phyloP scores from a whole-genome alignment of 1,139 yeast species.

The Hyphopichia buzzinii region DNA sequence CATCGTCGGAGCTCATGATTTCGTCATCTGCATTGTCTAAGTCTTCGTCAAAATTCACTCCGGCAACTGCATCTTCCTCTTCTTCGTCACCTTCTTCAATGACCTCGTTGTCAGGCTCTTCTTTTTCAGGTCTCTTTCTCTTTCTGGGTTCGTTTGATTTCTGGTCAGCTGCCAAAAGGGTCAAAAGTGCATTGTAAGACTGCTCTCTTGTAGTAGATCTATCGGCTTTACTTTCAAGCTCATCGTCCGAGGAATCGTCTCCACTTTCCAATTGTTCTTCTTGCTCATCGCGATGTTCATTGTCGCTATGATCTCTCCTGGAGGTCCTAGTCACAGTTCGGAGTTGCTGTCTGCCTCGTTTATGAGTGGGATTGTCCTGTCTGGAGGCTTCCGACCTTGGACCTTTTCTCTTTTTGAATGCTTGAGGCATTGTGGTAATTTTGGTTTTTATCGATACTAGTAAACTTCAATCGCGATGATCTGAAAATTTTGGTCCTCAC shows the following conservation, averaged over 20 bases:
- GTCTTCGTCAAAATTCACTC: constrained; percentile 22
- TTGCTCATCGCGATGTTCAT: constrained; percentile 12
- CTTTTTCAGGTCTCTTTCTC: constrained; percentile 18
- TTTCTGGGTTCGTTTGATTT: constrained; percentile 18
- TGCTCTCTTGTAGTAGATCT: constrained; percentile 29
- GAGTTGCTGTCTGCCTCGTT: constrained; percentile 58
- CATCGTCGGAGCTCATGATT: constrained; percentile 25
- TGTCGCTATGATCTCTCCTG: constrained; percentile 21
- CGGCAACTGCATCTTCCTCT: constrained; percentile 26
- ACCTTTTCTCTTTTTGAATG: constrained; percentile 8
- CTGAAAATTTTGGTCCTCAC: no score
- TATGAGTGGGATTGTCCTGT: constrained; percentile 13
- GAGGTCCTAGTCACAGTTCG: constrained; percentile 59
- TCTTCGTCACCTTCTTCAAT: constrained; percentile 34
- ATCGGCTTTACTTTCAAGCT: constrained; percentile 8
- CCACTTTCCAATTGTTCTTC: constrained; percentile 16
- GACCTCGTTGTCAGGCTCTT: constrained; percentile 34
- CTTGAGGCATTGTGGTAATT: constrained; percentile 5
- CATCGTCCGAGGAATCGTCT: constrained; percentile 9
- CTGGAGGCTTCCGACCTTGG: not conserved
- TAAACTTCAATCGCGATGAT: no score
- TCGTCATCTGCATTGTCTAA: constrained; percentile 27
- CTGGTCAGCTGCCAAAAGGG: constrained; percentile 60
- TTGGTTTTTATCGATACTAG: not conserved
- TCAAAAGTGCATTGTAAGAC: constrained; percentile 76